phyloP scores from a whole-genome alignment of 1,284 basidiomycete genomes.

The Malassezia vespertilionis region DNA sequence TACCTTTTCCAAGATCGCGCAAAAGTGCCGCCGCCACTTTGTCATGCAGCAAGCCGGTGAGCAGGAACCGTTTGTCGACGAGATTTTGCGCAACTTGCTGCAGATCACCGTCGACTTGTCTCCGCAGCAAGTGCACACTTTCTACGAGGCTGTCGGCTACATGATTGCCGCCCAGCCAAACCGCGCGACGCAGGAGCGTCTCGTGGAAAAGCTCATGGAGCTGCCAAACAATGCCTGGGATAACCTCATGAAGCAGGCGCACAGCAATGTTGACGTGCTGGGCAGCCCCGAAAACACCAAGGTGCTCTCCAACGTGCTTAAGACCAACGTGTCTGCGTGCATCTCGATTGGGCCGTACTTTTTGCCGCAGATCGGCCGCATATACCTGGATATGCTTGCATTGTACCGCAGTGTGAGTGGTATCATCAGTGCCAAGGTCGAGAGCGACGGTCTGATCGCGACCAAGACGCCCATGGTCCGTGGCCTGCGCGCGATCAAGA shows the following conservation, averaged over 20 bases:
- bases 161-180: conserved; percentile 99
- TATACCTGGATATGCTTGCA: conserved; percentile 97
- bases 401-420: conserved; percentile 94
- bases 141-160: conserved; percentile 82
- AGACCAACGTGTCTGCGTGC: conserved; percentile 97
- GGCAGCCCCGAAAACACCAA: conserved; percentile 88
- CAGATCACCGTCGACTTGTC: conserved; percentile 90
- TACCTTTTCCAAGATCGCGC: conserved; percentile 99
- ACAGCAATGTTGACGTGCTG: conserved; percentile 82
- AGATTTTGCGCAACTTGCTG: conserved; percentile 83
- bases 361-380: conserved; percentile 83
- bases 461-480: conserved; percentile 97
- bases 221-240: conserved; percentile 98
- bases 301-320: conserved; percentile 89
- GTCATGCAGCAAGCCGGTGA: conserved; percentile 98
- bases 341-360: conserved; percentile 95
- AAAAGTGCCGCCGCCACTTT: conserved; percentile 95
- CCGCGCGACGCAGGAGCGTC: conserved; percentile 86
- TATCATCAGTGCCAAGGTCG: conserved; percentile 90
- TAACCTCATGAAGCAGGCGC: conserved; percentile 88
- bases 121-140: conserved; percentile 65
- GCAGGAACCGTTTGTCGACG: conserved; percentile 93
- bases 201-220: conserved; percentile 92
- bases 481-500: conserved; percentile 90
- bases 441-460: conserved; percentile 66